Evolutionary conservation across 805 yeast genomes (phyloP).

Genomic region (Metschnikowia anglica): DNA sequence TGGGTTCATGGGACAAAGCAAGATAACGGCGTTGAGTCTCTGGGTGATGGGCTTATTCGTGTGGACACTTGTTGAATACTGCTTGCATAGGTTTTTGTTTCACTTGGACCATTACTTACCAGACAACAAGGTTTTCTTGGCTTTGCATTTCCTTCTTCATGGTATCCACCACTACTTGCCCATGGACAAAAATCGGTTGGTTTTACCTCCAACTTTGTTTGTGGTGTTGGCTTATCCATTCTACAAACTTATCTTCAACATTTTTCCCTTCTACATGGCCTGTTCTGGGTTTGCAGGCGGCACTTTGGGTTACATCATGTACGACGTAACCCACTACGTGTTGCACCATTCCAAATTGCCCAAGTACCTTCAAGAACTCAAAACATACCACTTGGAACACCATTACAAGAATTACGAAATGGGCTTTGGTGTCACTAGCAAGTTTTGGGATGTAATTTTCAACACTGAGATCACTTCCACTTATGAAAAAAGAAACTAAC

Average conservation of each 20-base stretch:
- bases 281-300: conserved; percentile 96
- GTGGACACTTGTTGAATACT: conserved; percentile 92
- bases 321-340: conserved; percentile 92
- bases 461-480: conserved; percentile 69
- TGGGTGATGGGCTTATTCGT: conserved; percentile 81
- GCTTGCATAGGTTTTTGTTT: conserved; percentile 86
- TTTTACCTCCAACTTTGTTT: conserved; percentile 93
- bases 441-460: conserved; percentile 92
- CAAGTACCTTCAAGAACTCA: conserved; percentile 67
- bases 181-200: conserved; percentile 91
- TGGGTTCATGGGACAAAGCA: conserved; percentile 54
- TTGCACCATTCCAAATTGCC: conserved; percentile 90
- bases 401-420: conserved; percentile 96
- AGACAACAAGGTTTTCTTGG: conserved; percentile 67
- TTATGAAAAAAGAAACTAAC: conserved; percentile 40
- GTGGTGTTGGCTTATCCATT: conserved; percentile 73
- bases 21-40: conserved; percentile 48
- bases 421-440: conserved; percentile 94
- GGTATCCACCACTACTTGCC: conserved; percentile 98
- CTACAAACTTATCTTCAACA: conserved; percentile 68
- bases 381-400: conserved; percentile 92
- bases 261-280: conserved; percentile 81
- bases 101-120: conserved; percentile 90
- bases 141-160: conserved; percentile 86
- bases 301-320: conserved; percentile 85